phyloP scores from a whole-genome alignment of 371 early-diverging fungal genomes.

The Mucor lusitanicus region DNA sequence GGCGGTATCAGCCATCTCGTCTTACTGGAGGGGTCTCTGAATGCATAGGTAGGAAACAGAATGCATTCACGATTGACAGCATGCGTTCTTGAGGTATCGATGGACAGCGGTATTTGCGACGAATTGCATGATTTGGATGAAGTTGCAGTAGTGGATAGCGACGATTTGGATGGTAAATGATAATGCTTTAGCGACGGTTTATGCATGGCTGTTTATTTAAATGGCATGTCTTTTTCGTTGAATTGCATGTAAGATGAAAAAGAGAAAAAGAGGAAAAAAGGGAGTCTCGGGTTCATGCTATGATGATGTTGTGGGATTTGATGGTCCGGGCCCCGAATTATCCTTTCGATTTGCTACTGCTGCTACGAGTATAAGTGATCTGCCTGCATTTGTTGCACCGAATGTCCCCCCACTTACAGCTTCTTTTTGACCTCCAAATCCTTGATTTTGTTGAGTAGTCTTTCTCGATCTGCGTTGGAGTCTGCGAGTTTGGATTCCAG shows the following conservation, averaged over 20 bases:
- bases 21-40: constrained; percentile 16
- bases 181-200: not conserved
- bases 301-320: not conserved
- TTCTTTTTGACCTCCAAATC: constrained; percentile 17
- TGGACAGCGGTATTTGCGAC: not conserved
- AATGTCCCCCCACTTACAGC: not conserved
- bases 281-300: not conserved
- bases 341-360: not conserved
- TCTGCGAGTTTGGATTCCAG: constrained; percentile 8
- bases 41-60: constrained; percentile 23
- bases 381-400: too few species aligned
- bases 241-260: not conserved
- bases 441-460: constrained; percentile 14
- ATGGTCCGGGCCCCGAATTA: not conserved
- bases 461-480: constrained; percentile 13
- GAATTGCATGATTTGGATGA: not conserved
- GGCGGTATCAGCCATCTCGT: not conserved
- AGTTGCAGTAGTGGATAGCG: not conserved
- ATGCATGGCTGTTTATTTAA: not conserved
- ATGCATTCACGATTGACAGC: constrained; percentile 13
- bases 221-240: not conserved
- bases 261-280: not conserved
- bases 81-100: not conserved
- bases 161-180: not conserved
- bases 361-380: not conserved